These are phyloP conservation scores for Theileria luwenshuni DNA, from an alignment of 169 alveolate species.

Conservation along the genomic window DNA sequence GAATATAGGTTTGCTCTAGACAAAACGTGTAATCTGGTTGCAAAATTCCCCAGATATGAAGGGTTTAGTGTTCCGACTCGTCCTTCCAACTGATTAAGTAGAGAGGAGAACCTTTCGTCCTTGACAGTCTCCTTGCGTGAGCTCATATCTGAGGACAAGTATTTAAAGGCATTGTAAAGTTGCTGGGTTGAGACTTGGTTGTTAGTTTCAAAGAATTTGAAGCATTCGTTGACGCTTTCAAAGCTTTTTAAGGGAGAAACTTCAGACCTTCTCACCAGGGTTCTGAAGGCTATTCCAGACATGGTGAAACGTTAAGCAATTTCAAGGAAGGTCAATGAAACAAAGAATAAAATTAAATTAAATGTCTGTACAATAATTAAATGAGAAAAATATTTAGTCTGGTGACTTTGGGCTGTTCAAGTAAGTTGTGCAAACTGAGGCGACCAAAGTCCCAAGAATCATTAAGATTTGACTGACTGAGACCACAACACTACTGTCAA, in stretches of 20 bases:
- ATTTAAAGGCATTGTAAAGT: conserved; percentile 57
- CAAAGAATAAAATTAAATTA: not conserved
- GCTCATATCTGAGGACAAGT: conserved; percentile 13
- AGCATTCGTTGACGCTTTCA: conserved; percentile 59
- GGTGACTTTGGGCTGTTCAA: not conserved
- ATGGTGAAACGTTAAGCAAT: conserved; percentile 3
- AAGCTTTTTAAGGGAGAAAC: conserved; percentile 6
- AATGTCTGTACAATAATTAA: not conserved
- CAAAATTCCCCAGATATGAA: conserved; percentile 64
- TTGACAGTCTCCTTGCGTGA: conserved; percentile 33
- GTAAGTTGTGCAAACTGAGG: conserved; percentile 12
- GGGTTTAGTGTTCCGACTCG: conserved; percentile 59
- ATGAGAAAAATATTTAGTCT: not conserved
- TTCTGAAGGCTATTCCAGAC: conserved; percentile 28
- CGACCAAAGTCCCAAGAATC: conserved; percentile 16
- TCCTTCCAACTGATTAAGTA: conserved; percentile 64
- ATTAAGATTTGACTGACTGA: conserved; percentile 6
- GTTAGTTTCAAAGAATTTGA: conserved; percentile 45
- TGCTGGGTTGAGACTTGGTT: conserved; percentile 33
- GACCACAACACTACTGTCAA: conserved; percentile 14
- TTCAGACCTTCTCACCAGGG: conserved; percentile 13
- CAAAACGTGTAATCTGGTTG: conserved; percentile 41
- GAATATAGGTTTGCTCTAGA: conserved; percentile 9
- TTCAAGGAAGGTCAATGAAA: not conserved
- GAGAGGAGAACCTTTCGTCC: conserved; percentile 46